Percentiles rank a stretch among this genome's conserved stretches.
These are phyloP conservation scores for Collybiopsis confluens DNA, from an alignment of 768 basidiomycete species.

Conservation along the genomic window DNA sequence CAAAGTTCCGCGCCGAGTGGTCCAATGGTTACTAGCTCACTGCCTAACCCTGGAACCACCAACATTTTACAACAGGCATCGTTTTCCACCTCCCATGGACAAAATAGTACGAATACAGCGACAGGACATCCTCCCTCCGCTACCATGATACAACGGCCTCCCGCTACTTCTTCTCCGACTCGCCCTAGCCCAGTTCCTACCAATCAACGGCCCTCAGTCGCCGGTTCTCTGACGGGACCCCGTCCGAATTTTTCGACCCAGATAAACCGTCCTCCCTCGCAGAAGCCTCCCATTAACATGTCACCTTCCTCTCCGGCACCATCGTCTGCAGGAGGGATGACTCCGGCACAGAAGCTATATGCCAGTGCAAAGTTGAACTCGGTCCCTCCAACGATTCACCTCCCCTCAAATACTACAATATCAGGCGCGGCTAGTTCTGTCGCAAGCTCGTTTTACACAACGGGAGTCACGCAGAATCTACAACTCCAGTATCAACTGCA, in stretches of 20 bases:
- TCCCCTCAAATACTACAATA: not conserved
- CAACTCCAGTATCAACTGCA: not conserved
- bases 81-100: too few relatives aligned
- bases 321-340: conserved; percentile 16
- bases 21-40: too few relatives aligned
- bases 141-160: too few relatives aligned
- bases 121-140: too few relatives aligned
- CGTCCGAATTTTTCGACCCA: not conserved
- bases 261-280: not conserved
- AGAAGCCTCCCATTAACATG: not conserved
- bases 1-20: too few relatives aligned
- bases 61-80: too few relatives aligned
- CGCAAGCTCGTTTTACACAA: conserved; percentile 13
- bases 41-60: too few relatives aligned
- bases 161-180: too few relatives aligned
- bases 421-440: not conserved
- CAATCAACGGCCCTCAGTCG: too few relatives aligned
- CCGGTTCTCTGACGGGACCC: not conserved
- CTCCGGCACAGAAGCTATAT: conserved; percentile 40
- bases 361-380: conserved; percentile 28
- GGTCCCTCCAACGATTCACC: not conserved
- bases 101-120: too few relatives aligned
- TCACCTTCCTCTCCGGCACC: not conserved
- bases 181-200: too few relatives aligned
- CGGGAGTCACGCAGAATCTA: not conserved